Evolutionary conservation across 2,329 filamentous ascomycete species (phyloP).

Genomic region (Coccinonectria pachysandricola): DNA sequence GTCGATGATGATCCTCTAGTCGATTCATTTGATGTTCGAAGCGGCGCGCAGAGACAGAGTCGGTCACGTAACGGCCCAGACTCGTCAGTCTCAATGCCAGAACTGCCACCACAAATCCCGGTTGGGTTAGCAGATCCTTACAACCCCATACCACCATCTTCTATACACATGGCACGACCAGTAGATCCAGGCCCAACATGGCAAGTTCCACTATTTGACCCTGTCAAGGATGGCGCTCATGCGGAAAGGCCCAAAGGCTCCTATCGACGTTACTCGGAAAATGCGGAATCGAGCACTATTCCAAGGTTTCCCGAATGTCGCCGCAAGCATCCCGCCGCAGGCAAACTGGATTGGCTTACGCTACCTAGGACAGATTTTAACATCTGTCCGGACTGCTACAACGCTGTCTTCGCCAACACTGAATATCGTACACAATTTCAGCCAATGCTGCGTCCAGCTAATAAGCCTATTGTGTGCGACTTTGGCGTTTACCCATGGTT

Average conservation of each 20-base stretch:
- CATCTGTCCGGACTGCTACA: constrained; percentile 75
- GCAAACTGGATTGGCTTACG: constrained; percentile 71
- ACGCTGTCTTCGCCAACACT: constrained; percentile 56
- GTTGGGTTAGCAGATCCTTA: too few species aligned
- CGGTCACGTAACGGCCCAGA: constrained; percentile 13
- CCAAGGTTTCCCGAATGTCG: constrained; percentile 57
- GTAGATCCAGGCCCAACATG: constrained; percentile 30
- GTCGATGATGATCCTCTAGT: constrained; percentile 23
- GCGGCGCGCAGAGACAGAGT: constrained; percentile 8
- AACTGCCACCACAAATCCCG: too few species aligned
- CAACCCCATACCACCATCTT: too few species aligned
- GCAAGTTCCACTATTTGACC: constrained; percentile 37
- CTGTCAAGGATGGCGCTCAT: constrained; percentile 22
- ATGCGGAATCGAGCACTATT: constrained; percentile 17
- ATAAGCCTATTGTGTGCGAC: constrained; percentile 58
- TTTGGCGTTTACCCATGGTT: constrained; percentile 73
- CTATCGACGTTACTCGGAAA: constrained; percentile 45
- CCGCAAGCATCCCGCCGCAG: constrained; percentile 49
- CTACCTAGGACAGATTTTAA: constrained; percentile 63
- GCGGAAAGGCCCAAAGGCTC: constrained; percentile 33
- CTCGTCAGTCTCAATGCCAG: constrained; percentile 14
- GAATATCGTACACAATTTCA: constrained; percentile 57
- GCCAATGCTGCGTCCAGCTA: constrained; percentile 44
- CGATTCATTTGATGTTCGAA: constrained; percentile 15
- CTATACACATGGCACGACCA: too few species aligned